Base-by-base conservation (phyloP, 192 early-diverging fungal species). In the Mortierella claussenii region DNA sequence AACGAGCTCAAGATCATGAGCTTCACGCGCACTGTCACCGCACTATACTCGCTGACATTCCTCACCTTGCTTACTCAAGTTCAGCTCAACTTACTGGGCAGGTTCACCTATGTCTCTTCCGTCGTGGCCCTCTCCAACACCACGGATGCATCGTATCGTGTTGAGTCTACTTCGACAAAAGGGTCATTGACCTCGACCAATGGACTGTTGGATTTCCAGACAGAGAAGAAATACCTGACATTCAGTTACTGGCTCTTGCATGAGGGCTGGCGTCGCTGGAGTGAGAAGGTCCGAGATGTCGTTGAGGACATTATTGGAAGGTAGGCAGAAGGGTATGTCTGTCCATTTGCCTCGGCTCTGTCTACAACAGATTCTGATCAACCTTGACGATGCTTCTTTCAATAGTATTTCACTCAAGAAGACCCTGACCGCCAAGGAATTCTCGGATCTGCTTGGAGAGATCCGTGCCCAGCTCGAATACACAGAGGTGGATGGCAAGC, bases 171-270 rank as follows among this genome's bases (percentile, higher is more conserved):
- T 23, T 20, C 71, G 42, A 55, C 51, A 21, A 80, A 74, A 48
- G 58, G 60, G 24, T 57, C 59, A 0, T 49, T 80, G n/a, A 66
- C 59, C 15, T 56, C 65, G 13, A 59, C 71, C 24, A 57, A 53
- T 23, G 78, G 84, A 13, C 78, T 79, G 23, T 40, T 88, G 55
- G 82, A 85, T 34, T 80, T 86, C 33, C 63, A 81, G 13, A 82
- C 79, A 10, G 95, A 98, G 76, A 86, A 92, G 63, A 87, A 90
- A 80, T 99, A 93, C 75, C 65, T 99, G 74, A 94, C 91, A 53
- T 90, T 94, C 67, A 93, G 85, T 65, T 97, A 95, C 94, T 97
- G 92, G 89, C 80, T 99, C 27, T 66, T 99, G 55, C 91, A 98
- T 65, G 85, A 87, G 54, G 96, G 96, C 0, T 96, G 95, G 92